These are phyloP conservation scores for Candida neerlandica DNA, from an alignment of 1,139 yeast species.

Conservation along the genomic window DNA sequence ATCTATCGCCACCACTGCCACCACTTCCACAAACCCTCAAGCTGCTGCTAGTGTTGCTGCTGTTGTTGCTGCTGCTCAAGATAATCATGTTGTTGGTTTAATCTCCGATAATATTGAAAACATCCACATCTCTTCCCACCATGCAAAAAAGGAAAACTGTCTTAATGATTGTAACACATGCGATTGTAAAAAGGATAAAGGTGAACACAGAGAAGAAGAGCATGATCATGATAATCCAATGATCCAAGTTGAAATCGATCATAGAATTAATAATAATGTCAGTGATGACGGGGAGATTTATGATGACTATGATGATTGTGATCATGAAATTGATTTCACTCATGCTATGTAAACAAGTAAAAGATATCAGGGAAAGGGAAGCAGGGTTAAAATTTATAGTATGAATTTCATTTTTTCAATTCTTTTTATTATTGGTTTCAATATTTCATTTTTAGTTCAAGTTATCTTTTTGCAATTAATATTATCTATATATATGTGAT, in stretches of 20 bases:
- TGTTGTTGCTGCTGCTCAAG: background rate
- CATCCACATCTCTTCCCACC: constrained; percentile 2
- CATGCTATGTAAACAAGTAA: constrained; percentile 8
- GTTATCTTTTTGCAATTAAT: background rate
- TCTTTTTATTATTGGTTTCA: no score
- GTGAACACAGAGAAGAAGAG: background rate
- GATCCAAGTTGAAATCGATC: constrained; percentile 13
- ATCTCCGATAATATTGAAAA: constrained; percentile 5
- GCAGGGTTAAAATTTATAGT: no score
- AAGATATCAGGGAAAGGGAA: no score
- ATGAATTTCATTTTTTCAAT: no score
- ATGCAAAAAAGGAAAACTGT: constrained; percentile 11
- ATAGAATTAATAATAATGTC: constrained; percentile 3
- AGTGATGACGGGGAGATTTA: background rate
- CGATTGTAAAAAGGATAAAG: constrained; percentile 11
- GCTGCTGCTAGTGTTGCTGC: background rate
- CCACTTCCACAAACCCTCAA: no score
- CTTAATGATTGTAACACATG: constrained; percentile 13
- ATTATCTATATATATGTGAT: background rate
- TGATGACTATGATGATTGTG: no score
- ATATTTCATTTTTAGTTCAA: no score
- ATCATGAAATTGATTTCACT: constrained; percentile 23
- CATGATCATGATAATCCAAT: constrained; percentile 9
- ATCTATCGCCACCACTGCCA: no score
- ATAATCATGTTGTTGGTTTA: constrained; percentile 1